These are phyloP conservation scores for Dacryopinax spathularia DNA, from an alignment of 768 basidiomycete species.

Conservation along the genomic window DNA sequence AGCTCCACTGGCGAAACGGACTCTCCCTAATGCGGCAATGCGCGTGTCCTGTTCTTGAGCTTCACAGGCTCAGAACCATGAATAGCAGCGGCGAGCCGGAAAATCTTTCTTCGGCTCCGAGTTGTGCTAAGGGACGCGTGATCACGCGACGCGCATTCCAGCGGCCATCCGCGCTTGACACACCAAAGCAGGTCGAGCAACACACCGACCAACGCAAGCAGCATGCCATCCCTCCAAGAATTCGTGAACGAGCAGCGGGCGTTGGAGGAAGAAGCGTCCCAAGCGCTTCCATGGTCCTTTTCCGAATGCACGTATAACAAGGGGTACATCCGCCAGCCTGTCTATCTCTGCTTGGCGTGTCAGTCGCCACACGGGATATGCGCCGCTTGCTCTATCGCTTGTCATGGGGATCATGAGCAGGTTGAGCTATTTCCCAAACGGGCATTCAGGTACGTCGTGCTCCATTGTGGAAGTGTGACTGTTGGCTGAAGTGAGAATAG, in stretches of 20 bases:
- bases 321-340: slow-evolving; percentile 57
- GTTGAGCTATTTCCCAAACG: slow-evolving; percentile 71
- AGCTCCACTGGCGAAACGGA: too few relatives aligned
- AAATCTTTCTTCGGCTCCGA: slow-evolving; percentile 5
- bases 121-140: not conserved
- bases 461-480: not conserved
- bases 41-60: too few relatives aligned
- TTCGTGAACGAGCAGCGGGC: not conserved
- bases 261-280: slow-evolving; percentile 25
- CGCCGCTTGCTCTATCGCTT: slow-evolving; percentile 72
- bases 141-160: not conserved
- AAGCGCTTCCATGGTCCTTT: slow-evolving; percentile 42
- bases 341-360: slow-evolving; percentile 71
- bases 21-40: too few relatives aligned
- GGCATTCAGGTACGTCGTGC: not conserved
- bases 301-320: slow-evolving; percentile 49
- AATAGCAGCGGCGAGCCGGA: too few relatives aligned
- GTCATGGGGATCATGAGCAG: slow-evolving; percentile 62
- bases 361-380: slow-evolving; percentile 54
- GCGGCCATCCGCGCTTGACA: not conserved
- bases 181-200: too few relatives aligned
- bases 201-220: not conserved
- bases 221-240: not conserved
- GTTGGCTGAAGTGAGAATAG: slow-evolving; percentile 42
- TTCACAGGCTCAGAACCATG: too few relatives aligned